Evolutionary conservation across 345 rosid genomes (phyloP), one percentile per base, ranked within the genome.

Genomic region (Bruguiera parviflora): DNA sequence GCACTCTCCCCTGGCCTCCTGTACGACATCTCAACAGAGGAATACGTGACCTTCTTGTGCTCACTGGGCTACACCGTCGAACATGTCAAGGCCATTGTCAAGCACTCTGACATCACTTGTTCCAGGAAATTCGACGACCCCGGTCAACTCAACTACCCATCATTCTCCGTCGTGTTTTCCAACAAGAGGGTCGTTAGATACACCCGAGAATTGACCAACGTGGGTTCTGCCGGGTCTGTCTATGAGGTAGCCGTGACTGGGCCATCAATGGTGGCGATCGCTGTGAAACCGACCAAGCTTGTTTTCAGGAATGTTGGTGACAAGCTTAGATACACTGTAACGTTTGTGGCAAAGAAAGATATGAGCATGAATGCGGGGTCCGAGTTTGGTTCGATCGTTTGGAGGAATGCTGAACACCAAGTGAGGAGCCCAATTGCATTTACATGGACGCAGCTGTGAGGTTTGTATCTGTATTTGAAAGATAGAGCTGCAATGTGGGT

Each of bases 1-100:
- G 98, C 98, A 25, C 84, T 93, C 28, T 79, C 86, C 3, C 97
- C 98, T 0, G 98, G 98, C 22, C 94, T 93, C 3, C 86, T 93
- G 1, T 93, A 93, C 46, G 98, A 93, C 53, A 78, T 85, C 75
- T 84, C 87, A 0, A 78, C 94, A 0, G 82, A 89, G 5, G 92
- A 93, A 69, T 93, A 93, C 68, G 55, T 87, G 0, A 64, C 84
- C 56, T 93, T 91, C 82, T 77, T 91, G 77, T 93, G 98, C 79
- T 91, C 97, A 1, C 72, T 91, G 28, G 94, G 62, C 58, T 93
- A 89, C 82, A 64, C 91, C 10, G 20, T 73, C 0, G 89, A 84
- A 20, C 94, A 85, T 56, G 79, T 93, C 63, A 80, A 81, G 53
- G 74, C 85, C 28, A 78, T 93, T 4, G 92, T 85, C 32, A 91